phyloP scores from a whole-genome alignment of 225 moss, liverwort and hornwort genomes.

The Bryoerythrophyllum caledonicum region DNA sequence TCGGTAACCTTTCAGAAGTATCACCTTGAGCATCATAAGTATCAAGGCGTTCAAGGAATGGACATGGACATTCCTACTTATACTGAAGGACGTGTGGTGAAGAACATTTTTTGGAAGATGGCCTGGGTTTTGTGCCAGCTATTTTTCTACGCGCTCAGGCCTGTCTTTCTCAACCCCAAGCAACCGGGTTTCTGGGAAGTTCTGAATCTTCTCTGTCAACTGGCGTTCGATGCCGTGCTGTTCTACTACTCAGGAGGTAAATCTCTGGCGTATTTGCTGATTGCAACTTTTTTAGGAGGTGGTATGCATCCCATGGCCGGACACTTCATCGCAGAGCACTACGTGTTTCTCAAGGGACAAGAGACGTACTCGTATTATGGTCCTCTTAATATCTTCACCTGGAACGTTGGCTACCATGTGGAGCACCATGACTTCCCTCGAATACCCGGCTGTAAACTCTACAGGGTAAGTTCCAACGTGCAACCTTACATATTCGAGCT shows the following conservation, averaged over 20 bases:
- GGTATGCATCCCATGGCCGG: slow-evolving; percentile 96
- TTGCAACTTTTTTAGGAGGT: slow-evolving; percentile 91
- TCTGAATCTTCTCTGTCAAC: slow-evolving; percentile 66
- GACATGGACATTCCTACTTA: slow-evolving; percentile 98
- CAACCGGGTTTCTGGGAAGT: slow-evolving; percentile 87
- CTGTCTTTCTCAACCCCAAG: slow-evolving; percentile 92
- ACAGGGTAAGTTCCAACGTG: slow-evolving; percentile 37
- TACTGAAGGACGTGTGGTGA: slow-evolving; percentile 86
- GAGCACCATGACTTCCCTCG: slow-evolving; percentile 99
- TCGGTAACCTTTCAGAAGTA: slow-evolving; percentile 98
- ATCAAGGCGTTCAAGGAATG: slow-evolving; percentile 92
- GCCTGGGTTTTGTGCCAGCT: slow-evolving; percentile 92
- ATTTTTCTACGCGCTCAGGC: slow-evolving; percentile 93
- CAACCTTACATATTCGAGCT: neutral
- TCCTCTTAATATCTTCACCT: slow-evolving; percentile 76
- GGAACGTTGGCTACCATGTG: slow-evolving; percentile 99
- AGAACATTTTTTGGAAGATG: slow-evolving; percentile 49
- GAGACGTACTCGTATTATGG: slow-evolving; percentile 99
- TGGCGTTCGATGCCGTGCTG: slow-evolving; percentile 61
- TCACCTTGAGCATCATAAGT: slow-evolving; percentile 93
- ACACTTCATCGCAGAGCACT: slow-evolving; percentile 95
- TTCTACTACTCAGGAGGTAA: slow-evolving; percentile 64
- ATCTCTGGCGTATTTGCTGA: slow-evolving; percentile 75
- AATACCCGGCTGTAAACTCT: slow-evolving; percentile 83
- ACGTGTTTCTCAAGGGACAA: slow-evolving; percentile 83